These are phyloP conservation scores for Cunninghamia lanceolata DNA, from an alignment of 75 land plant species.

Conservation along the genomic window DNA sequence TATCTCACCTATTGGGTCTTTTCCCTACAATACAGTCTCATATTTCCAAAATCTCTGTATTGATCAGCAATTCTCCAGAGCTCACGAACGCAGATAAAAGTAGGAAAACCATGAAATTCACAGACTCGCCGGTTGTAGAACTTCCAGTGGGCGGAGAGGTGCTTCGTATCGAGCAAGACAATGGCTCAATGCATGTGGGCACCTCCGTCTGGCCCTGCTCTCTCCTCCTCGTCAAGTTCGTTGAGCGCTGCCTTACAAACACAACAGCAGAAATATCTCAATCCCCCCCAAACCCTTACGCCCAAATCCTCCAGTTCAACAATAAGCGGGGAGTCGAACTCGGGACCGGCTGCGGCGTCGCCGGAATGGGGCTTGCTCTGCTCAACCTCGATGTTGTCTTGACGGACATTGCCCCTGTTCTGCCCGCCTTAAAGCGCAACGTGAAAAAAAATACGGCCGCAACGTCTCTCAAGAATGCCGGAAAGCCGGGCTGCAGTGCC, in stretches of 20 bases:
- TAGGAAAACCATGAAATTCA: constrained; percentile 62
- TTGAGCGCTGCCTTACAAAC: constrained; percentile 46
- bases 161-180: constrained; percentile 90
- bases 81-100: too few species aligned
- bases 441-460: constrained; percentile 69
- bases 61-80: too few species aligned
- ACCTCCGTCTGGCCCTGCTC: constrained; percentile 99
- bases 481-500: constrained; percentile 18
- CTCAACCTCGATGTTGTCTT: constrained; percentile 80
- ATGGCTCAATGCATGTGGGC: constrained; percentile 91
- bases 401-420: constrained; percentile 91
- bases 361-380: constrained; percentile 78
- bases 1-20: too few species aligned
- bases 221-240: constrained; percentile 91
- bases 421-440: constrained; percentile 90
- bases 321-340: constrained; percentile 77
- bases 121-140: constrained; percentile 79
- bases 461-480: constrained; percentile 35
- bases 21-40: too few species aligned
- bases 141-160: constrained; percentile 43
- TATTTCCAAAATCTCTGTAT: too few species aligned
- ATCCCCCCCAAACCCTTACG: constrained; percentile 34
- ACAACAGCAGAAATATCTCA: constrained; percentile 1
- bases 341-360: constrained; percentile 92
- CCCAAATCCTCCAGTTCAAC: constrained; percentile 45